Base-by-base conservation (phyloP, 169 alveolate genomes). In the Plasmodium gonderi region DNA sequence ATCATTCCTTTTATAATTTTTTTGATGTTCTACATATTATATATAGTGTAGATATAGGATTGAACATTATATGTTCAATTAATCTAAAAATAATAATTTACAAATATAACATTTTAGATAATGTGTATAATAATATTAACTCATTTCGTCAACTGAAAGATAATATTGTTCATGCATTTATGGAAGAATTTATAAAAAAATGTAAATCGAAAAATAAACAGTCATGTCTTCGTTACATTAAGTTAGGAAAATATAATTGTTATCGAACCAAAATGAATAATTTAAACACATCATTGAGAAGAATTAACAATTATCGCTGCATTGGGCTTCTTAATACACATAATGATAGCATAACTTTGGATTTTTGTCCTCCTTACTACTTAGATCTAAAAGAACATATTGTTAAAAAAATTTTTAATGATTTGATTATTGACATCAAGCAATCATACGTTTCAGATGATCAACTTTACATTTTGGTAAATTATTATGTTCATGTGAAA, bases 81-180 rank as follows among this genome's bases (percentile, higher is more conserved):
- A 85, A 85, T 75, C 44, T 85, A 23, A 85, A 72, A 40, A 85
- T 75, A 36, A 75, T 85, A 51, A 54, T 85, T 36, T 85, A 74
- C 47, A 85, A 85, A 78, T 85, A 78, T 78, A 85, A 85, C 79
- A 74, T 85, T 74, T 85, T 85, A 85, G 79, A 85, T 6, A 45
- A 85, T 51, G 11, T 85, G 23, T 85, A 85, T 85, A 45, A 75
- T 26, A 85, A 85, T 40, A 74, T 85, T 3, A 72, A 76, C 38
- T 54, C 79, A n/a, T 74, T 44, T 33, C 4, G 38, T 20, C 31
- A 75, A 4, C 45, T 85, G 14, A 75, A 31, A 75, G 31, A 75
- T 74, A 54, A 75, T 7, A 85, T 85, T 20, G 31, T 60, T 11
- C 45, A 29, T n/a, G 26, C 44, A n/a, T 85, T 85, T 75, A 45